A percentile compares a stretch with the other conserved stretches of the same genome.
phyloP scores from a whole-genome alignment of 2,329 filamentous ascomycete species.

The Aspergillus tubingensis region DNA sequence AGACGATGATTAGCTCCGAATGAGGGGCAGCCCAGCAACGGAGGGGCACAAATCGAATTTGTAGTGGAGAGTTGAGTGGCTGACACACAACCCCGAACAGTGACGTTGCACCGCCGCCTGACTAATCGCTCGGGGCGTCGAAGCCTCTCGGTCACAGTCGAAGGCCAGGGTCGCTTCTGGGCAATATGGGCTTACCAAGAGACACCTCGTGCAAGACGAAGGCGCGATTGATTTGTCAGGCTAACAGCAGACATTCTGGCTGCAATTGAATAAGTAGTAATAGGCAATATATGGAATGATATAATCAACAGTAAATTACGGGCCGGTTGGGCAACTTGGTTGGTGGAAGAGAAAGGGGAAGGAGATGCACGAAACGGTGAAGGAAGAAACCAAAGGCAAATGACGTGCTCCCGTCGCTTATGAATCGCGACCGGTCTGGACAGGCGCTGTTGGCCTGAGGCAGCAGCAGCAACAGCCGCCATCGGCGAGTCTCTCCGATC shows the following conservation, averaged over 20 bases:
- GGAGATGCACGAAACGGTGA: neutral
- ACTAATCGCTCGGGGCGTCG: slow-evolving; percentile 24
- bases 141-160: slow-evolving; percentile 9
- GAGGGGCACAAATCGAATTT: slow-evolving; percentile 30
- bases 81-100: too few relatives aligned
- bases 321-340: neutral
- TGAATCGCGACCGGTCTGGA: slow-evolving; percentile 34
- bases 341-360: neutral
- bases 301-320: neutral
- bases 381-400: slow-evolving; percentile 11
- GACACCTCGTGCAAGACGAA: slow-evolving; percentile 12
- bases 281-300: neutral
- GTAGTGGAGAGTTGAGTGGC: slow-evolving; percentile 22
- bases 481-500: neutral
- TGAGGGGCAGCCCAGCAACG: slow-evolving; percentile 21
- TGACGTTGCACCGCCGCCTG: slow-evolving; percentile 34
- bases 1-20: slow-evolving; percentile 23
- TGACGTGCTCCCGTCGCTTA: slow-evolving; percentile 39
- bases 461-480: neutral
- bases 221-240: slow-evolving; percentile 17
- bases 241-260: slow-evolving; percentile 18
- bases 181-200: slow-evolving; percentile 18
- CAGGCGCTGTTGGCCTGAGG: slow-evolving; percentile 13
- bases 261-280: neutral
- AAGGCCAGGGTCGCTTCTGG: slow-evolving; percentile 12